Evolutionary conservation across 768 basidiomycete species (phyloP).

Genomic region (Cyclocybe cylindracea): DNA sequence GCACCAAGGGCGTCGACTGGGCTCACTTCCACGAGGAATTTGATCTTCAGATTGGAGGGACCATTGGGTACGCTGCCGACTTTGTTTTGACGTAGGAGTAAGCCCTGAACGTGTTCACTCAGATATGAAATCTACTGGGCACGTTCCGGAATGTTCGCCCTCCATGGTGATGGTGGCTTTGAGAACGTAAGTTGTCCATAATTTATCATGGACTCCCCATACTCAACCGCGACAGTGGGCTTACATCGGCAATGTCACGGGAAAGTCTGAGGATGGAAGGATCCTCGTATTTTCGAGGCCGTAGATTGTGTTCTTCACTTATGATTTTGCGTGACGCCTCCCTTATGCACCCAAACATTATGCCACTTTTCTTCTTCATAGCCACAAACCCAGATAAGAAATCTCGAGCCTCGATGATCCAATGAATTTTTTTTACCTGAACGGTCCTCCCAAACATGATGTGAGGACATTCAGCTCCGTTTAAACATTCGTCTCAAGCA

Average conservation of each 20-base stretch:
- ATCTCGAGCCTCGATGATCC: no score
- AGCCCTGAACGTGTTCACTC: neutral
- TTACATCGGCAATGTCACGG: neutral
- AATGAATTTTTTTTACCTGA: no score
- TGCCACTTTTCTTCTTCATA: no score
- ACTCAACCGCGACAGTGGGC: neutral
- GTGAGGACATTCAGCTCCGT: no score
- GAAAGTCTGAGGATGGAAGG: neutral
- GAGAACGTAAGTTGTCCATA: neutral
- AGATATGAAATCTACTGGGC: neutral
- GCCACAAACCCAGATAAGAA: no score
- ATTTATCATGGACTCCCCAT: neutral
- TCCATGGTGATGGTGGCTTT: neutral
- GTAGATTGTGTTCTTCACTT: no score
- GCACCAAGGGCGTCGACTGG: slow-evolving; percentile 12
- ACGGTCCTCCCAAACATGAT: no score
- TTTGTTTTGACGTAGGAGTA: neutral
- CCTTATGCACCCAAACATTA: no score
- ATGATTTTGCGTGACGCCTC: no score
- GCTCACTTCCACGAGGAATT: slow-evolving; percentile 13
- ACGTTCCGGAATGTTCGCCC: neutral
- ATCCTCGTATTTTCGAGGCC: neutral
- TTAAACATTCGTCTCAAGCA: no score
- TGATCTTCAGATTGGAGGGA: slow-evolving; percentile 13
- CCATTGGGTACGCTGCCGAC: neutral